Conservation (phyloP, 257 asterid species). For the Catharanthus roseus region DNA sequence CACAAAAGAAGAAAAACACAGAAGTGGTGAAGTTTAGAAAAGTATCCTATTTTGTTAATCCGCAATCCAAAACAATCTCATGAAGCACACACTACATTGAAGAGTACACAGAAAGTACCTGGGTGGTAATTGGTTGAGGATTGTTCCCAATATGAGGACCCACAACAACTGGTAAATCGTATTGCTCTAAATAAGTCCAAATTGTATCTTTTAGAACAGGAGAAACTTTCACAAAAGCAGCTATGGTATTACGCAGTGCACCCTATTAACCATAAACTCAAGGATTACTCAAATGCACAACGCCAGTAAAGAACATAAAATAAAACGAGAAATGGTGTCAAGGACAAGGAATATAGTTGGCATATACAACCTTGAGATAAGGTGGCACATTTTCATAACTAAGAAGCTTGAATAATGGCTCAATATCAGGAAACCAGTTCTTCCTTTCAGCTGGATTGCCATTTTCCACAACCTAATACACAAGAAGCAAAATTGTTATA, state of each 20-base stretch:
- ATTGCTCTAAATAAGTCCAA: conserved; percentile 93
- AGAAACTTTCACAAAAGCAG: conserved; percentile 73
- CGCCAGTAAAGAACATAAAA: conserved; percentile 9
- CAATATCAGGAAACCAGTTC: conserved; percentile 94
- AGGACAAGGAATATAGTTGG: neutral
- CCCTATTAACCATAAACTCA: conserved; percentile 46
- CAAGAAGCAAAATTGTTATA: neutral
- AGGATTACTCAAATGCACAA: conserved; percentile 20
- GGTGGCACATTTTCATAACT: conserved; percentile 97
- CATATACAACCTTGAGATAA: conserved; percentile 73
- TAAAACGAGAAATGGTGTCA: neutral
- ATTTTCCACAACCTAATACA: conserved; percentile 70
- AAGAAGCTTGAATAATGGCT: conserved; percentile 94
- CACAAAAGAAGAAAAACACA: neutral
- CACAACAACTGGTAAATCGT: conserved; percentile 93
- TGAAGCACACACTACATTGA: neutral
- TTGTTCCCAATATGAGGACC: conserved; percentile 53
- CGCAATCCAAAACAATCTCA: neutral
- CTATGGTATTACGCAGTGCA: conserved; percentile 74
- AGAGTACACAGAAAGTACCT: conserved; percentile 38
- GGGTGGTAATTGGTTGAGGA: conserved; percentile 57
- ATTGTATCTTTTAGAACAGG: conserved; percentile 77
- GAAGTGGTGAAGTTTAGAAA: neutral
- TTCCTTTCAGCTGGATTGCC: conserved; percentile 74
- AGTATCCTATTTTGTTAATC: neutral